These are phyloP conservation scores for Dactylis glomerata DNA, from an alignment of 176 grass and related monocot genomes.

Conservation along the genomic window DNA sequence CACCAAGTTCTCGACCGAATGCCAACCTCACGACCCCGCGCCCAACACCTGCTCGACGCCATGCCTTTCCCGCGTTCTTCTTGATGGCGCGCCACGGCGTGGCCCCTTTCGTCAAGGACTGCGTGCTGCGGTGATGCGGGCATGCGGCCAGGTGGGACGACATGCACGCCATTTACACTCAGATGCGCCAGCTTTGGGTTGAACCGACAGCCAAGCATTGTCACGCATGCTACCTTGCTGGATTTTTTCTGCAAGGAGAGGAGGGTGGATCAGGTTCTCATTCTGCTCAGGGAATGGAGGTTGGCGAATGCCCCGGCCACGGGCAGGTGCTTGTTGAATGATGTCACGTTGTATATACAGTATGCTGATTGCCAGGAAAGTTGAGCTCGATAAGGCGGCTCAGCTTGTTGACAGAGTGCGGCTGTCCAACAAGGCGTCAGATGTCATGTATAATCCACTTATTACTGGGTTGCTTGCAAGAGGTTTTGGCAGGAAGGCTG, in stretches of 20 bases:
- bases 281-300: constrained; percentile 55
- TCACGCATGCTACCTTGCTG: constrained; percentile 56
- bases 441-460: constrained; percentile 59
- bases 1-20: constrained; percentile 37
- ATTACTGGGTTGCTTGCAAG: constrained; percentile 45
- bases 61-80: constrained; percentile 43
- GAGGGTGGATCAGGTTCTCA: constrained; percentile 37
- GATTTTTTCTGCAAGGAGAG: constrained; percentile 67
- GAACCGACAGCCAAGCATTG: constrained; percentile 51
- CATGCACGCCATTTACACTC: constrained; percentile 11
- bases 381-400: constrained; percentile 41
- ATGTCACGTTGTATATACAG: too few species aligned
- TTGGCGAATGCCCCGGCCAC: neutral
- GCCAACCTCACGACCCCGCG: neutral
- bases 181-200: constrained; percentile 40
- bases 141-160: constrained; percentile 37
- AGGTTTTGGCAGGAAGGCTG: constrained; percentile 40
- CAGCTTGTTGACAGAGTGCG: constrained; percentile 51
- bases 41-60: constrained; percentile 42
- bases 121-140: constrained; percentile 26
- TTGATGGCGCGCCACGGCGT: constrained; percentile 59
- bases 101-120: constrained; percentile 40
- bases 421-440: constrained; percentile 30
- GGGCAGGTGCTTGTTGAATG: too few species aligned
- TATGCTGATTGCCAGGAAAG: constrained; percentile 26